phyloP scores from a whole-genome alignment of 257 asterid species.

The Lithospermum erythrorhizon region DNA sequence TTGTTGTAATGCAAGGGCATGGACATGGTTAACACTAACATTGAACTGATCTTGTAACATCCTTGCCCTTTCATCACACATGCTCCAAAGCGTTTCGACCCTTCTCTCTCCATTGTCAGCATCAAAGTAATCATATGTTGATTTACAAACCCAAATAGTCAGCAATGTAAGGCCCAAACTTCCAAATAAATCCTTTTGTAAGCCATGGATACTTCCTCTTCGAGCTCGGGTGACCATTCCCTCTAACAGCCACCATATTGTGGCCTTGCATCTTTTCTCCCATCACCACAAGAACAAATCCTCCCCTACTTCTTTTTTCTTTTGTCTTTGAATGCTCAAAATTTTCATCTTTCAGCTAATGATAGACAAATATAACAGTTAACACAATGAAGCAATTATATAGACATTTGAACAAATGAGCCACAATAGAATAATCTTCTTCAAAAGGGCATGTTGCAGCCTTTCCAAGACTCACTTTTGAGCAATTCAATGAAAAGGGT shows the following conservation, averaged over 20 bases:
- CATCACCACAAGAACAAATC: conserved; percentile 23
- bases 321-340: conserved; percentile 12
- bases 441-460: conserved; percentile 13
- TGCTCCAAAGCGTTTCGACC: conserved; percentile 61
- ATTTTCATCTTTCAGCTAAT: conserved; percentile 16
- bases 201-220: conserved; percentile 37
- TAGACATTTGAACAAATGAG: conserved; percentile 12
- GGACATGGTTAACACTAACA: conserved; percentile 92
- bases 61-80: conserved; percentile 96
- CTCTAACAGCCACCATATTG: conserved; percentile 49
- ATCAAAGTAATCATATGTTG: conserved; percentile 31
- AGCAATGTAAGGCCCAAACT: conserved; percentile 34
- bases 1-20: conserved; percentile 87
- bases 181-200: conserved; percentile 21
- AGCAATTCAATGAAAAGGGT: conserved; percentile 24
- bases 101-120: conserved; percentile 45
- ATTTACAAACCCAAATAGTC: conserved; percentile 19
- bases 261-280: conserved; percentile 47
- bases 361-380: conserved; percentile 8
- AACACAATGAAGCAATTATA: conserved; percentile 13
- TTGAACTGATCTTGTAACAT: conserved; percentile 91
- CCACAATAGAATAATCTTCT: conserved; percentile 18
- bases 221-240: conserved; percentile 38
- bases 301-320: background rate
- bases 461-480: conserved; percentile 30